These are phyloP conservation scores for Meira miltonrushii DNA, from an alignment of 1,284 basidiomycete genomes.

Conservation along the genomic window DNA sequence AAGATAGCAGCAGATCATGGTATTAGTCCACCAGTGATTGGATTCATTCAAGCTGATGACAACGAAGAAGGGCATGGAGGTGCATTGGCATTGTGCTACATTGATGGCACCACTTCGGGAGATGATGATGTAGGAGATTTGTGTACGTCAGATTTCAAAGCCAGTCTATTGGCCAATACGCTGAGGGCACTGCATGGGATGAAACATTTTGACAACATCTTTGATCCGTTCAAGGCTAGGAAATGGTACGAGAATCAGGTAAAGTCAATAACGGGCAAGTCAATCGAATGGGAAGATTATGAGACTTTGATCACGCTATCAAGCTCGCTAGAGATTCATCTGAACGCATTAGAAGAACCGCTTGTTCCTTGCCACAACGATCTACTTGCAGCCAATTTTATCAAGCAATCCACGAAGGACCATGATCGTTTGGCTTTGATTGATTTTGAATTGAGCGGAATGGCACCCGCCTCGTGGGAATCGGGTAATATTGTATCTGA, in stretches of 20 bases:
- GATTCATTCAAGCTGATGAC: not conserved
- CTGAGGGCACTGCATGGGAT: not conserved
- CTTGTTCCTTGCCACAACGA: slow-evolving; percentile 8
- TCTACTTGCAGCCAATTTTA: slow-evolving; percentile 5
- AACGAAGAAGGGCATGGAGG: slow-evolving; percentile 2
- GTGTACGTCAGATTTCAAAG: not conserved
- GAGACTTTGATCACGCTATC: not conserved
- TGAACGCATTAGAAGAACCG: not conserved
- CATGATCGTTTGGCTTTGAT: not conserved
- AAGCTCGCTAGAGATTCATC: not conserved
- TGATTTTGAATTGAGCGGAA: slow-evolving; percentile 4
- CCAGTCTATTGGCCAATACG: not conserved
- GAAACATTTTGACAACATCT: not conserved
- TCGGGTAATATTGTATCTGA: slow-evolving; percentile 2
- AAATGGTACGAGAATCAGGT: not conserved
- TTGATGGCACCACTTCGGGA: not conserved
- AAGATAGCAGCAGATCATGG: not conserved
- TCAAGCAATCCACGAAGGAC: not conserved
- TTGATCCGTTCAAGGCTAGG: slow-evolving; percentile 5
- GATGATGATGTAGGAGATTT: not conserved
- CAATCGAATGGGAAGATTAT: slow-evolving; percentile 3
- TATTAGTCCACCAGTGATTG: not conserved
- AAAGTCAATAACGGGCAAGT: not conserved
- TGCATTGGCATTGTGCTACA: slow-evolving; percentile 1
- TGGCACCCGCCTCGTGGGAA: slow-evolving; percentile 4